phyloP scores from a whole-genome alignment of 257 asterid species.

The Lantana camara region DNA sequence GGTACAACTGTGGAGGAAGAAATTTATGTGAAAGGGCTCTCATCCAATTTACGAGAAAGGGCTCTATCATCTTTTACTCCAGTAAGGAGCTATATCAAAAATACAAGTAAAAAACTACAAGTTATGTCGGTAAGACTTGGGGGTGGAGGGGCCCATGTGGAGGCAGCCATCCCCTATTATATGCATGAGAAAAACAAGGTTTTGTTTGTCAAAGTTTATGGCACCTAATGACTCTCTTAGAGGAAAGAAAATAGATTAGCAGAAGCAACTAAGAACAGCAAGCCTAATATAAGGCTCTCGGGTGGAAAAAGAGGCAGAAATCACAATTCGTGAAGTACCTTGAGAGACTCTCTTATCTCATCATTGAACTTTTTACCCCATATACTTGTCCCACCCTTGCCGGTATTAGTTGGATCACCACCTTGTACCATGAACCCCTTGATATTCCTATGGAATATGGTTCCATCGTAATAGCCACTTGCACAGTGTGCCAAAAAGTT shows the following conservation, averaged over 20 bases:
- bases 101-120: not conserved
- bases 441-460: slow-evolving; percentile 92
- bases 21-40: too few relatives aligned
- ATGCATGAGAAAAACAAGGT: not conserved
- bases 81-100: not conserved
- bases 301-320: slow-evolving; percentile 19
- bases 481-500: slow-evolving; percentile 90
- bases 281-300: not conserved
- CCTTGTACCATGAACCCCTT: slow-evolving; percentile 99
- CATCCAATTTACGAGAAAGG: not conserved
- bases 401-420: slow-evolving; percentile 95
- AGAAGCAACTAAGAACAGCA: not conserved
- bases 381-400: slow-evolving; percentile 94
- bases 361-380: slow-evolving; percentile 95
- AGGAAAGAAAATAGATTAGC: not conserved
- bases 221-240: not conserved
- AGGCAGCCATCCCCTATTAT: too few relatives aligned
- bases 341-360: slow-evolving; percentile 93
- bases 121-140: not conserved
- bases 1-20: too few relatives aligned
- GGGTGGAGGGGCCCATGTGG: too few relatives aligned
- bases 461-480: slow-evolving; percentile 92
- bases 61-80: not conserved
- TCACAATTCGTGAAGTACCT: slow-evolving; percentile 47
- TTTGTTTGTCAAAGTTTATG: not conserved